These are phyloP conservation scores for Kodamaea nitidulidarum DNA, from an alignment of 805 yeast species.

Conservation along the genomic window DNA sequence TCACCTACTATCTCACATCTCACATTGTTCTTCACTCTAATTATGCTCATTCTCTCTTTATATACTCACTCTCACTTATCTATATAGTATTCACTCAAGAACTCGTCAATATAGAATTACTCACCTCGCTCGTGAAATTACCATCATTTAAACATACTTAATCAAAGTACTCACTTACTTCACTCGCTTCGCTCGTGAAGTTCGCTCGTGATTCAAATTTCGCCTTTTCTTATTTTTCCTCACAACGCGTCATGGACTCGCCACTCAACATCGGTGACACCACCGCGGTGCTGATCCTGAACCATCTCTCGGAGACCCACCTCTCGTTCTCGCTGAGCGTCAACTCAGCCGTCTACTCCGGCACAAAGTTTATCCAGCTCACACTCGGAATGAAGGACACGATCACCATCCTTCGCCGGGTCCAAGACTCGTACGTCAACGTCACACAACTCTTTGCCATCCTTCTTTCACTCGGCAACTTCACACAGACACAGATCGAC, in stretches of 20 bases:
- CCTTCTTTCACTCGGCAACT: slow-evolving; percentile 25
- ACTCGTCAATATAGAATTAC: too few species aligned
- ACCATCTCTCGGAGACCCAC: slow-evolving; percentile 34
- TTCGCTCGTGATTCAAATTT: too few species aligned
- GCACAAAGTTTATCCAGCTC: slow-evolving; percentile 36
- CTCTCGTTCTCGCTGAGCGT: slow-evolving; percentile 19
- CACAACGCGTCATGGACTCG: slow-evolving; percentile 32
- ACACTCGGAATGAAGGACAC: slow-evolving; percentile 15
- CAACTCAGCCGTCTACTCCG: slow-evolving; percentile 31
- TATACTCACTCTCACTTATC: too few species aligned
- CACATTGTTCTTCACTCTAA: too few species aligned
- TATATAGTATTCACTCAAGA: too few species aligned
- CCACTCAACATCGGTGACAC: slow-evolving; percentile 40
- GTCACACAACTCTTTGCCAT: slow-evolving; percentile 35
- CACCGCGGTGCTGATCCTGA: slow-evolving; percentile 37
- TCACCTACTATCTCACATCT: too few species aligned
- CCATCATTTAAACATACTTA: too few species aligned
- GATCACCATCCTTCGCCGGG: slow-evolving; percentile 34
- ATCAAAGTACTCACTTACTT: not conserved
- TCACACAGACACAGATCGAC: slow-evolving; percentile 23
- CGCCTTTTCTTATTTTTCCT: not conserved
- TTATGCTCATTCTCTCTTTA: too few species aligned
- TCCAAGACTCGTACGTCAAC: slow-evolving; percentile 40
- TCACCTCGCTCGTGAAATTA: too few species aligned
- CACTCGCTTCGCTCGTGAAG: too few species aligned